Evolutionary conservation across 2,329 filamentous ascomycete species (phyloP).

Genomic region (Clonostachys chloroleuca): DNA sequence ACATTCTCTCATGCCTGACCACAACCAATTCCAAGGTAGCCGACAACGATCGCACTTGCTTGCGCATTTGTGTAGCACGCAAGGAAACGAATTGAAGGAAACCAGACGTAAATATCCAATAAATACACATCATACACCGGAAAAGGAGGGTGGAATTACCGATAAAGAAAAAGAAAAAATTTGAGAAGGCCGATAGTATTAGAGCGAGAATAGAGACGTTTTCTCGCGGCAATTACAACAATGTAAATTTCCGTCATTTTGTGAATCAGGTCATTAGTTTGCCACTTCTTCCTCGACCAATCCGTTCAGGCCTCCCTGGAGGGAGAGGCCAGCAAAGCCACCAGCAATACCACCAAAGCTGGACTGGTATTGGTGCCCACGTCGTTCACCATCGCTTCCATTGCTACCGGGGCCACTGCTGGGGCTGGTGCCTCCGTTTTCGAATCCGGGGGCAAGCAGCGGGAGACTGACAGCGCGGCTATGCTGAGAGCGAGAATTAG

Average conservation of each 20-base stretch:
- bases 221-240: constrained; percentile 6
- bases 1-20: too few relatives aligned
- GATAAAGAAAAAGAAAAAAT: constrained; percentile 11
- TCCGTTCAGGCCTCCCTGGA: constrained; percentile 60
- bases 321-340: constrained; percentile 53
- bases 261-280: constrained; percentile 33
- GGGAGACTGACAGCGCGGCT: constrained; percentile 89
- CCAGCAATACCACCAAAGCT: constrained; percentile 57
- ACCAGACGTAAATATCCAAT: too few relatives aligned
- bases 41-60: too few relatives aligned
- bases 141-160: constrained; percentile 14
- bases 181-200: constrained; percentile 2
- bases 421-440: constrained; percentile 52
- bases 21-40: too few relatives aligned
- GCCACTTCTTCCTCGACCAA: constrained; percentile 66
- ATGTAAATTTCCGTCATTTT: constrained; percentile 1
- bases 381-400: constrained; percentile 47
- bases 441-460: constrained; percentile 58
- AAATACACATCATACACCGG: constrained; percentile 20
- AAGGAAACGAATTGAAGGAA: too few relatives aligned
- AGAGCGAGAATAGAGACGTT: not conserved
- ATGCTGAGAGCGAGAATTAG: constrained; percentile 57
- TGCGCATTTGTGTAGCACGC: too few relatives aligned
- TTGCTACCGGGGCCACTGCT: constrained; percentile 39
- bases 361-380: constrained; percentile 63